phyloP scores from a whole-genome alignment of 2,329 filamentous ascomycete species.

The Fusarium sp. region DNA sequence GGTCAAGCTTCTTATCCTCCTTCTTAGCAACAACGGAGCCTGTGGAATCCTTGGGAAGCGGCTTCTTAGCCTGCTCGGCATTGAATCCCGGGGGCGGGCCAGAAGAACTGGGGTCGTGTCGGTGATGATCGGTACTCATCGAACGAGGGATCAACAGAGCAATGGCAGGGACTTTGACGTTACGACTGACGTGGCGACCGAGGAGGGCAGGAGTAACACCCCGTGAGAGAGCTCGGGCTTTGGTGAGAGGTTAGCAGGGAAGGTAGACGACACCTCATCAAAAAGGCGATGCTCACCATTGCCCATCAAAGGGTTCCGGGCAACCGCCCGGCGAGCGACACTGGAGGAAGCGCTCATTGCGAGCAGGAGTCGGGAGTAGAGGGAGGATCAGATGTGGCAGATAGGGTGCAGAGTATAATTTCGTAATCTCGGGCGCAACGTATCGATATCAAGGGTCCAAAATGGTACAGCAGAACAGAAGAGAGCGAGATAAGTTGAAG shows the following conservation, averaged over 20 bases:
- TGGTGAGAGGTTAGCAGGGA: conserved; percentile 38
- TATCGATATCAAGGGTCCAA: conserved; percentile 10
- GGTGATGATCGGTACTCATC: conserved; percentile 68
- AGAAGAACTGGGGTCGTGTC: conserved; percentile 58
- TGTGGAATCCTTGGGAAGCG: conserved; percentile 67
- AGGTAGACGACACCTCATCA: background rate
- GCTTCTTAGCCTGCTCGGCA: conserved; percentile 87
- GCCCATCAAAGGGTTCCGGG: conserved; percentile 62
- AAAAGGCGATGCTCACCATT: conserved; percentile 52
- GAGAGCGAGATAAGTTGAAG: conserved; percentile 7
- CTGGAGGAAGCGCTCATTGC: conserved; percentile 66
- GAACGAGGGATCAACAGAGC: conserved; percentile 67
- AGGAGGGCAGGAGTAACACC: conserved; percentile 58
- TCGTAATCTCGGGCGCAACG: conserved; percentile 9
- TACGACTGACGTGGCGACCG: conserved; percentile 56
- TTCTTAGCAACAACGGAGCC: conserved; percentile 48
- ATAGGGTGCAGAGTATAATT: conserved; percentile 9
- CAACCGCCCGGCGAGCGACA: conserved; percentile 64
- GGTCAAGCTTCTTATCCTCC: conserved; percentile 47
- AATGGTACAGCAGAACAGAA: conserved; percentile 1
- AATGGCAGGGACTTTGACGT: conserved; percentile 60
- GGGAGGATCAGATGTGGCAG: conserved; percentile 7
- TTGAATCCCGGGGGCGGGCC: conserved; percentile 91
- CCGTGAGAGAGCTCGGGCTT: conserved; percentile 59
- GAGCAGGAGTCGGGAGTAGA: conserved; percentile 29